Evolutionary conservation across 768 basidiomycete genomes (phyloP).

Genomic region (Lyophyllum shimeji): DNA sequence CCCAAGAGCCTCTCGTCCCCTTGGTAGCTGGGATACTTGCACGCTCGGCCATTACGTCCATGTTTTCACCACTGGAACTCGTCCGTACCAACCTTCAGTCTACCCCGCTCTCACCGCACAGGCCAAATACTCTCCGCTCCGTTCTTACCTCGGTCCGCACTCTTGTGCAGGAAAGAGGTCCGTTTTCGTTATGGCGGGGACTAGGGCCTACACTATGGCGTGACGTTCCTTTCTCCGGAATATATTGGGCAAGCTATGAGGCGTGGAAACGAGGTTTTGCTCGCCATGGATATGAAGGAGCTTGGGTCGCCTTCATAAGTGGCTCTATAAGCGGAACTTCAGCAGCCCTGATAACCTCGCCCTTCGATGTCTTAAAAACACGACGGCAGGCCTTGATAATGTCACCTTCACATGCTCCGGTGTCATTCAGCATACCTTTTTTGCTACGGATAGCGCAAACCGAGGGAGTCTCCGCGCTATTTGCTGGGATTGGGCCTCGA

Average conservation of each 20-base stretch:
- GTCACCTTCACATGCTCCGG: slow-evolving; percentile 43
- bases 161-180: slow-evolving; percentile 63
- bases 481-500: slow-evolving; percentile 83
- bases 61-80: slow-evolving; percentile 88
- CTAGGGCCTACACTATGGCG: slow-evolving; percentile 92
- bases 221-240: slow-evolving; percentile 95
- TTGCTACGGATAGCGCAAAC: slow-evolving; percentile 67
- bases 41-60: slow-evolving; percentile 73
- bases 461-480: slow-evolving; percentile 79
- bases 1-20: slow-evolving; percentile 56
- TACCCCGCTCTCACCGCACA: slow-evolving; percentile 67
- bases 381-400: slow-evolving; percentile 83
- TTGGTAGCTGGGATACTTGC: slow-evolving; percentile 82
- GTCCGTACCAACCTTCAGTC: slow-evolving; percentile 93
- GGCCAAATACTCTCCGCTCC: slow-evolving; percentile 76
- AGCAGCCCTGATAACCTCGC: slow-evolving; percentile 87
- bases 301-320: slow-evolving; percentile 79
- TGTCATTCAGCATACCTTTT: slow-evolving; percentile 59
- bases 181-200: slow-evolving; percentile 83
- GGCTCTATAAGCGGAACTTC: slow-evolving; percentile 87
- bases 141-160: slow-evolving; percentile 62
- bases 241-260: slow-evolving; percentile 98
- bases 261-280: slow-evolving; percentile 66
- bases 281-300: slow-evolving; percentile 52
- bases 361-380: slow-evolving; percentile 97